phyloP scores from a whole-genome alignment of 73 alveolate species.

The Paramecium caudatum region DNA sequence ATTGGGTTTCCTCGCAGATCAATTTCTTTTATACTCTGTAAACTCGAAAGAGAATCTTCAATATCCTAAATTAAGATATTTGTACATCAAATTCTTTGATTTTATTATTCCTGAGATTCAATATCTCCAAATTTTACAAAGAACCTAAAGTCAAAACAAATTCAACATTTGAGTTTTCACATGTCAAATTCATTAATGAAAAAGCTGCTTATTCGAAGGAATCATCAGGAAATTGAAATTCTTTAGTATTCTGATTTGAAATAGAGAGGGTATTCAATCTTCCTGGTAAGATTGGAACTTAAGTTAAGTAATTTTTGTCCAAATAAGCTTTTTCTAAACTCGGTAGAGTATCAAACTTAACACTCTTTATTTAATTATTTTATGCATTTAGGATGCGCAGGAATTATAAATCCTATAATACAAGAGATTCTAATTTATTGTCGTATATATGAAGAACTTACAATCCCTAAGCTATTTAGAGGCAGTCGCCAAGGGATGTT shows the following conservation, averaged over 20 bases:
- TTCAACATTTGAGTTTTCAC: constrained; percentile 56
- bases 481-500: constrained; percentile 21
- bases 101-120: constrained; percentile 42
- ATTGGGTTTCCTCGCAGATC: constrained; percentile 66
- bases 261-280: constrained; percentile 30
- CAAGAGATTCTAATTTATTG: constrained; percentile 24
- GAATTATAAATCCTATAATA: background rate
- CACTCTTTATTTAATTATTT: constrained; percentile 17
- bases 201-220: background rate
- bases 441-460: constrained; percentile 54
- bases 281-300: constrained; percentile 17
- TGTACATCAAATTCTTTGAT: constrained; percentile 39
- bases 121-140: background rate
- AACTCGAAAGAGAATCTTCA: background rate
- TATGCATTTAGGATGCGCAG: constrained; percentile 36
- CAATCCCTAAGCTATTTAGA: background rate
- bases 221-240: constrained; percentile 54
- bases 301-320: constrained; percentile 2
- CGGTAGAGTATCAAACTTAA: constrained; percentile 37
- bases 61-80: background rate
- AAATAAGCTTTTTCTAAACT: constrained; percentile 45
- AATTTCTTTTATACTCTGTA: constrained; percentile 29
- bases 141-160: constrained; percentile 20
- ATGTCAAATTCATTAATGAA: background rate
- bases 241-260: constrained; percentile 55